These are phyloP conservation scores for Mycena sanguinolenta DNA, from an alignment of 768 basidiomycete species.

Conservation along the genomic window DNA sequence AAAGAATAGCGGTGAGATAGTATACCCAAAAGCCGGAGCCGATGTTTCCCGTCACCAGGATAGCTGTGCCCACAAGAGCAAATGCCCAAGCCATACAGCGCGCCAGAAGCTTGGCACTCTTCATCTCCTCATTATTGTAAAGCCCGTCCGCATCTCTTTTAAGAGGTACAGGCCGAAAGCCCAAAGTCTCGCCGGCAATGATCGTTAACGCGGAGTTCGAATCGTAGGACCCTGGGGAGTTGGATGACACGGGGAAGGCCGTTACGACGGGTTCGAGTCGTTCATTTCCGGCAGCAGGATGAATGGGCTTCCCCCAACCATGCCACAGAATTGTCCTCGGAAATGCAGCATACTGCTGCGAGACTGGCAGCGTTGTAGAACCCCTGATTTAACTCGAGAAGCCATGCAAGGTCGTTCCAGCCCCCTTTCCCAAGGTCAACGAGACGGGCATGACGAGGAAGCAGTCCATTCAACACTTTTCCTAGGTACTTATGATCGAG, in stretches of 20 bases:
- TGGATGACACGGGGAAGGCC: conserved; percentile 1
- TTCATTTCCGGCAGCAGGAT: conserved; percentile 39
- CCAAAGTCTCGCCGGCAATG: not conserved
- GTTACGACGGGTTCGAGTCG: conserved; percentile 18
- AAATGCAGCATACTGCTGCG: conserved; percentile 31
- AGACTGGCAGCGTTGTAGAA: conserved; percentile 44
- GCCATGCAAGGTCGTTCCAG: conserved; percentile 44
- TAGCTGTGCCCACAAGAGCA: not conserved
- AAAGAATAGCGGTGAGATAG: not conserved
- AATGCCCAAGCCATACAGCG: not conserved
- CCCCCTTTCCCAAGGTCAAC: conserved; percentile 34
- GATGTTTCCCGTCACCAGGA: conserved; percentile 12
- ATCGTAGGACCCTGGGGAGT: not conserved
- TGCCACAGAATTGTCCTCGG: conserved; percentile 6
- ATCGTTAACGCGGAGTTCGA: conserved; percentile 4
- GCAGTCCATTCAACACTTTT: conserved; percentile 41
- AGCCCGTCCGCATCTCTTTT: conserved; percentile 3
- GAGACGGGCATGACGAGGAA: conserved; percentile 39
- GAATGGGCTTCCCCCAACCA: conserved; percentile 43
- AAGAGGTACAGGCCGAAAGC: not conserved
- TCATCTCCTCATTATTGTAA: conserved; percentile 20
- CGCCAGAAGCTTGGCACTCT: not conserved
- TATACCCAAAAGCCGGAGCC: conserved; percentile 4
- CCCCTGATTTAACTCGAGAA: conserved; percentile 44
- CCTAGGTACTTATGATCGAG: conserved; percentile 38